A percentile compares a stretch with the other conserved stretches of the same genome.
Evolutionary conservation across 805 yeast species (phyloP).

Genomic region (Yamadazyma endophytica): DNA sequence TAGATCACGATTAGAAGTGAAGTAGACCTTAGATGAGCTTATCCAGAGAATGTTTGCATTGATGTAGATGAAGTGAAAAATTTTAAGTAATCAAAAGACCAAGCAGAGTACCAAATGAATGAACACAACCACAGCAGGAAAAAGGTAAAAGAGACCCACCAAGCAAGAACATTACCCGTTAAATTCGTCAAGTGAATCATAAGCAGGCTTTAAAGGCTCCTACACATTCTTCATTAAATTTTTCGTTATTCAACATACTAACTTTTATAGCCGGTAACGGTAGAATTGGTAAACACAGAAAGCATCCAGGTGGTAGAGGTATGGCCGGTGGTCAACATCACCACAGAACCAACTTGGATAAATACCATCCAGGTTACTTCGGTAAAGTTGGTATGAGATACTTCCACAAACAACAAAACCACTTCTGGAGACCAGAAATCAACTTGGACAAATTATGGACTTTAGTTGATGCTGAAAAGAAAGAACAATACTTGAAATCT

Average conservation of each 20-base stretch:
- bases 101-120: too few species aligned
- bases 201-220: too few species aligned
- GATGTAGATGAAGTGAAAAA: too few species aligned
- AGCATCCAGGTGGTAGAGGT: conserved; percentile 99
- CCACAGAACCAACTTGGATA: conserved; percentile 99
- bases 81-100: too few species aligned
- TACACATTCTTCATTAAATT: too few species aligned
- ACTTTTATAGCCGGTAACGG: conserved; percentile 92
- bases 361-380: conserved; percentile 99
- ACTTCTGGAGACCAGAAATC: conserved; percentile 96
- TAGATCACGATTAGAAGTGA: too few species aligned
- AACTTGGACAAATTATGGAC: conserved; percentile 99
- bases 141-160: too few species aligned
- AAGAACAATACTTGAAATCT: conserved; percentile 86
- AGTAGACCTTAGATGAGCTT: too few species aligned
- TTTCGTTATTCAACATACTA: conserved; percentile 30
- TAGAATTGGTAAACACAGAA: conserved; percentile 99
- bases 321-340: conserved; percentile 99
- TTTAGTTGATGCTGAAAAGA: conserved; percentile 87
- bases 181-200: too few species aligned
- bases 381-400: conserved; percentile 99
- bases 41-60: too few species aligned
- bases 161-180: too few species aligned
- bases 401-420: conserved; percentile 94
- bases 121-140: too few species aligned